Evolutionary conservation across 805 yeast species (phyloP).

Genomic region (Lachancea kluyveri): DNA sequence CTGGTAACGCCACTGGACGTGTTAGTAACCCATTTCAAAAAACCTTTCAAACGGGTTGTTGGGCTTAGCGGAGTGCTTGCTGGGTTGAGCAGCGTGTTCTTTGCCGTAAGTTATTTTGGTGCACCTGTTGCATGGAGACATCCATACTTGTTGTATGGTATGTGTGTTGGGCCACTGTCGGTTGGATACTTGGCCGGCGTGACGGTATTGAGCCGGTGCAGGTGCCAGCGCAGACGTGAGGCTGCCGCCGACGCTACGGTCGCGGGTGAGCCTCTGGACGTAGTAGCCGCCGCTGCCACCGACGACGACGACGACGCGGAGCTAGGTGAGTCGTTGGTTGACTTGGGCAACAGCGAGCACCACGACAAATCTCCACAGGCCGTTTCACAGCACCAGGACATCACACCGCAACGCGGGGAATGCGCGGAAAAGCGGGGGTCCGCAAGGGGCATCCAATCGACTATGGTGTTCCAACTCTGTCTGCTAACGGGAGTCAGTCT

Average conservation of each 20-base stretch:
- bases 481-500: no score
- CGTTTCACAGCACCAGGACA: no score
- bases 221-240: constrained; percentile 1
- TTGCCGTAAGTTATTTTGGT: constrained; percentile 48
- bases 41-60: constrained; percentile 12
- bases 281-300: constrained; percentile 4
- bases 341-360: no score
- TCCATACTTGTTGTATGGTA: constrained; percentile 62
- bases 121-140: constrained; percentile 56
- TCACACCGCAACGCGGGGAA: no score
- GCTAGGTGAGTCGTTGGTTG: constrained; percentile 12
- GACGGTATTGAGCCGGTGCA: not conserved
- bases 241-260: constrained; percentile 2
- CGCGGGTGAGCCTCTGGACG: constrained; percentile 1
- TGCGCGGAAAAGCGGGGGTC: no score
- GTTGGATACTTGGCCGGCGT: constrained; percentile 3
- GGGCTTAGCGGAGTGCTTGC: constrained; percentile 35
- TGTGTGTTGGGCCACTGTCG: constrained; percentile 7
- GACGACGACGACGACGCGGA: constrained; percentile 25
- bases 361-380: no score
- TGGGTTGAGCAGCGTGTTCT: constrained; percentile 43
- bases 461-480: not conserved
- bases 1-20: constrained; percentile 24
- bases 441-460: no score
- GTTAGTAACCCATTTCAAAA: constrained; percentile 12